Base-by-base conservation (phyloP, 2,329 filamentous ascomycete species). In the Colletotrichum abscissum region DNA sequence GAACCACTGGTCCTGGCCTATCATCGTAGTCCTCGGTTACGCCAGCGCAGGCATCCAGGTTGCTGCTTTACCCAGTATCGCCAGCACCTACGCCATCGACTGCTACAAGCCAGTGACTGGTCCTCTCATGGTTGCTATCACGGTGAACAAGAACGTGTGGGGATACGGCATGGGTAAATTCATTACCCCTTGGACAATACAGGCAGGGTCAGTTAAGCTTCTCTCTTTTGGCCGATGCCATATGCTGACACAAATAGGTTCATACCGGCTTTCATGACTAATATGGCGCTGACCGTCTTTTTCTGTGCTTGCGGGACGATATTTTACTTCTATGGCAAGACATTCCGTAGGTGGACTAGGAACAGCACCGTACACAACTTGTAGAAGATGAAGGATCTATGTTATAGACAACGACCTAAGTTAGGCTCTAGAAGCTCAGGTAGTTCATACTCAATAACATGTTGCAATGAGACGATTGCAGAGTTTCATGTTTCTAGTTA, bases 91-190 rank as follows among this genome's bases (percentile, higher is more conserved):
- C 76, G 88, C 89, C 0, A 87, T 92, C 19, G 91, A 92, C 78
- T 88, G 86, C 69, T 92, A 92, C 80, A 92, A 92, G 80, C 90
- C 91, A 0, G 88, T 92, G 2, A 87, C 90, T 0, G 90, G 90
- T 6, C 46, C 46, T 19, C 46, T 65, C 30, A 65, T 65, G 63
- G 63, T 56, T 8, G 49, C 49, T 7, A 56, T 35, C 11, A 65
- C 63, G 14, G 63, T 65, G 6, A 35, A 56, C 16, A 65, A 65
- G 46, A 65, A 65, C 63, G 42, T 49, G 8, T 49, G 42, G 42
- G 19, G 42, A 4, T 49, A 49, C 8, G 42, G 42, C 19, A 49
- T 49, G 42, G 42, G 42, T 19, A 49, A 22, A 22, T 49, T 49
- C 19, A 49, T 49, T n/a, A 49, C 42, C 42, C 42, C 42, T 49